Conservation (phyloP, 2,329 filamentous ascomycete genomes). For the Sphaerulina musiva region DNA sequence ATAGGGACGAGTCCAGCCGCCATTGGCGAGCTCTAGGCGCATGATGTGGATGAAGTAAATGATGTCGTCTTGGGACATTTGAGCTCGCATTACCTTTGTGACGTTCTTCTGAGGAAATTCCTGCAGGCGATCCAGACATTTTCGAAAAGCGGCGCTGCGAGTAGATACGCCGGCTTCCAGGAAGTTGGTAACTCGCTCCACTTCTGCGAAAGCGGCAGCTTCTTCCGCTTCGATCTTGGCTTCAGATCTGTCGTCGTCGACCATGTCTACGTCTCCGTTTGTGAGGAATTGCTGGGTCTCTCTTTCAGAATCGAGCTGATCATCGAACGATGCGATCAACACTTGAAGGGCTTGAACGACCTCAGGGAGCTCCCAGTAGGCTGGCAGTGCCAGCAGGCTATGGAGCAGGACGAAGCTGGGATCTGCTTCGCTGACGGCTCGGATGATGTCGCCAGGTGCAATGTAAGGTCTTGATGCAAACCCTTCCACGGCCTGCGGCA, state of each 20-base stretch:
- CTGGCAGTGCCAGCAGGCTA: slow-evolving; percentile 55
- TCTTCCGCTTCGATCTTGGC: slow-evolving; percentile 35
- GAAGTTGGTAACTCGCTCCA: slow-evolving; percentile 62
- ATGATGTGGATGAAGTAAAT: slow-evolving; percentile 66
- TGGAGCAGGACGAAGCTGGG: slow-evolving; percentile 61
- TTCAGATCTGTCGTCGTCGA: slow-evolving; percentile 19
- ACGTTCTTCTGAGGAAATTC: slow-evolving; percentile 56
- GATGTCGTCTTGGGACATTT: slow-evolving; percentile 58
- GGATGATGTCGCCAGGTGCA: slow-evolving; percentile 53
- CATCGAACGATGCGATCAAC: slow-evolving; percentile 63
- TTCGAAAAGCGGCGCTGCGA: slow-evolving; percentile 58
- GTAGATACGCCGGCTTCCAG: slow-evolving; percentile 58
- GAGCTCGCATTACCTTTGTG: slow-evolving; percentile 53
- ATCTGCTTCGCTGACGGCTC: slow-evolving; percentile 59
- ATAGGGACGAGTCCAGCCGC: slow-evolving; percentile 69
- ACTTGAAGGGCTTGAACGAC: slow-evolving; percentile 59
- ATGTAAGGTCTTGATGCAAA: slow-evolving; percentile 37
- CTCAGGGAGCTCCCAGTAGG: slow-evolving; percentile 59
- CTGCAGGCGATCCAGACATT: slow-evolving; percentile 64
- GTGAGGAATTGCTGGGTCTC: slow-evolving; percentile 13
- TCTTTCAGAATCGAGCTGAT: slow-evolving; percentile 21
- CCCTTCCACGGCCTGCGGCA: slow-evolving; percentile 18
- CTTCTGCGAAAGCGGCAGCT: slow-evolving; percentile 45
- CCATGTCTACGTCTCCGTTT: slow-evolving; percentile 44
- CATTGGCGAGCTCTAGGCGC: slow-evolving; percentile 64